Evolutionary conservation across 371 early-diverging fungal species (phyloP).

Genomic region (Mucor piriformis): DNA sequence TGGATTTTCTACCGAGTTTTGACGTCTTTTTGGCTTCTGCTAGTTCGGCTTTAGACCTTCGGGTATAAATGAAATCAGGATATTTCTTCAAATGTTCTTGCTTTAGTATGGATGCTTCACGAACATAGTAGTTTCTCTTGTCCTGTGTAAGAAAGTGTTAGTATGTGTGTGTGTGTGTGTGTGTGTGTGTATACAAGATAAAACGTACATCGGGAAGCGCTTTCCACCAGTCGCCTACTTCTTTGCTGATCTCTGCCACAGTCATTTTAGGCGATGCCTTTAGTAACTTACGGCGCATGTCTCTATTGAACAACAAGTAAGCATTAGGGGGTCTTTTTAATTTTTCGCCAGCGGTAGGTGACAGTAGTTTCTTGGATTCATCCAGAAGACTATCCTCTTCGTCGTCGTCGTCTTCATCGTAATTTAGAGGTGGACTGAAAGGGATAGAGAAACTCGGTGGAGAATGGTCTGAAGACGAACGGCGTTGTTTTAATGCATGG

Average conservation of each 20-base stretch:
- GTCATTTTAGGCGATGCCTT: conserved; percentile 57
- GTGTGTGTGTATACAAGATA: neutral
- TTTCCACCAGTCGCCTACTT: conserved; percentile 62
- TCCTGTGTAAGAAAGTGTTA: conserved; percentile 25
- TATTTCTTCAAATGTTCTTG: conserved; percentile 62
- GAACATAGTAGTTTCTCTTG: conserved; percentile 38
- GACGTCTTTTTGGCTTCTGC: conserved; percentile 33
- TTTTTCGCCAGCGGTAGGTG: conserved; percentile 14
- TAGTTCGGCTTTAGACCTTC: conserved; percentile 65
- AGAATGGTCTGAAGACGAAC: conserved; percentile 5
- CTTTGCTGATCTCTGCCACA: conserved; percentile 62
- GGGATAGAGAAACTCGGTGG: conserved; percentile 10
- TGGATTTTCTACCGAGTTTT: conserved; percentile 30
- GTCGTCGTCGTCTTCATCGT: neutral
- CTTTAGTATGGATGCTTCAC: conserved; percentile 57
- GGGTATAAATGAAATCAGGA: conserved; percentile 67
- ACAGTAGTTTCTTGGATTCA: neutral
- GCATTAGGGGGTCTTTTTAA: conserved; percentile 70
- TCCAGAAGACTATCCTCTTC: no score
- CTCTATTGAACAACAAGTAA: conserved; percentile 63
- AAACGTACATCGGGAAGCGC: conserved; percentile 33
- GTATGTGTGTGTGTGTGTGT: neutral
- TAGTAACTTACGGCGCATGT: conserved; percentile 58
- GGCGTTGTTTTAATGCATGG: conserved; percentile 24
- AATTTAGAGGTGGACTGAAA: conserved; percentile 7